Evolutionary conservation across 495 filamentous ascomycete genomes (phyloP).

Genomic region (Talaromyces nanjingensis): DNA sequence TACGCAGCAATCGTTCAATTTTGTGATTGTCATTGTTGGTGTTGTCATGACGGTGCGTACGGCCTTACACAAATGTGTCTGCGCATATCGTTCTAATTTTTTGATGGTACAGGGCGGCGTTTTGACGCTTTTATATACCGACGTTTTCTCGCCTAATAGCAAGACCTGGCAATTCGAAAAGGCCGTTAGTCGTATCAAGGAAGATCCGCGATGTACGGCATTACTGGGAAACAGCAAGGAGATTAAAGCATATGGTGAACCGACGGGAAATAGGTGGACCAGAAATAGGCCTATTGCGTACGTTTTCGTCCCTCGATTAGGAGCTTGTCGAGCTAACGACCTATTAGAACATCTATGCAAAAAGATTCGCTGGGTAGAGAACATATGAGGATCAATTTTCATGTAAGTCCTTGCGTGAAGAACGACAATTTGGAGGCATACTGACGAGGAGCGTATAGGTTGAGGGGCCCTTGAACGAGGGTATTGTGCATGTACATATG

Average conservation of each 20-base stretch:
- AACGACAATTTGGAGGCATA: background rate
- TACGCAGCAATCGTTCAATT: constrained; percentile 85
- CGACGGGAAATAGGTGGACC: constrained; percentile 75
- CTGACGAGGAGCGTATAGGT: constrained; percentile 45
- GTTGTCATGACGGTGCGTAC: constrained; percentile 60
- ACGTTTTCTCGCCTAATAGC: constrained; percentile 82
- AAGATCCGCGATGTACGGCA: constrained; percentile 59
- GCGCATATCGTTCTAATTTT: background rate
- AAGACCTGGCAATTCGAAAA: constrained; percentile 84
- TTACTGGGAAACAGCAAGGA: constrained; percentile 70
- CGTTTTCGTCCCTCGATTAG: constrained; percentile 17
- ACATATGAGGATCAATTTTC: constrained; percentile 82
- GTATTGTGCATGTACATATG: constrained; percentile 72
- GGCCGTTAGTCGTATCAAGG: constrained; percentile 71
- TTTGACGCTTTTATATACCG: constrained; percentile 69
- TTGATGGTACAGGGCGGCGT: constrained; percentile 55
- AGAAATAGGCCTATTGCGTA: constrained; percentile 79
- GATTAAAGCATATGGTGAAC: constrained; percentile 80
- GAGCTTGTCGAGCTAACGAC: background rate
- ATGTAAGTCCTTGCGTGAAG: constrained; percentile 40
- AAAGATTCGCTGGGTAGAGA: constrained; percentile 71
- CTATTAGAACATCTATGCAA: constrained; percentile 49
- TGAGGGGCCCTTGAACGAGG: constrained; percentile 70
- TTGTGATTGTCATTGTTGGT: constrained; percentile 69
- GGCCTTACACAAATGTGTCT: background rate